phyloP scores from a whole-genome alignment of 108 stramenopile genomes.

The Pelagomonas calceolata region DNA sequence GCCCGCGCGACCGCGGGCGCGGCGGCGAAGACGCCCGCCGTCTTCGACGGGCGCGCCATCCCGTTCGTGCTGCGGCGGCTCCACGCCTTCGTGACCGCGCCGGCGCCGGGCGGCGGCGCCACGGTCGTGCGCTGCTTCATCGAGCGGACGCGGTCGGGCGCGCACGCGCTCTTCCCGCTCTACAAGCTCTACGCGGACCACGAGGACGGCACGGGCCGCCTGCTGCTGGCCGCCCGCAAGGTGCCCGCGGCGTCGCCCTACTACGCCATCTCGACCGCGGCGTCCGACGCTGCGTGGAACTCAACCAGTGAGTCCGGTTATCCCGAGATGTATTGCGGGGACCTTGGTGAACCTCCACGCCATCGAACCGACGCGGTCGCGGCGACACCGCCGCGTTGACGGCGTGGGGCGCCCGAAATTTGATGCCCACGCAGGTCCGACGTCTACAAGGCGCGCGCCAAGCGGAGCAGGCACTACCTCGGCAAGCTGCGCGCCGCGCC shows the following conservation, averaged over 20 bases:
- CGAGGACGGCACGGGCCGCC: constrained; percentile 45
- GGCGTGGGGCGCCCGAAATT: no score
- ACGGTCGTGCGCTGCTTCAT: constrained; percentile 36
- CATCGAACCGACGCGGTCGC: no score
- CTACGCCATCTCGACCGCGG: constrained; percentile 27
- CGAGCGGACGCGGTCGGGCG: constrained; percentile 25
- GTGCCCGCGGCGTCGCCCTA: constrained; percentile 22
- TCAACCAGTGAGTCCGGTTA: no score
- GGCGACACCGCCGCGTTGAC: no score
- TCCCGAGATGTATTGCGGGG: no score
- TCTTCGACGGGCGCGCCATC: constrained; percentile 8
- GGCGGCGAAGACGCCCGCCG: not conserved
- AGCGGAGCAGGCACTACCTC: constrained; percentile 27
- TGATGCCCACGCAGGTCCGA: no score
- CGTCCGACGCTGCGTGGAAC: no score
- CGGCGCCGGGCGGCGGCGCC: constrained; percentile 12
- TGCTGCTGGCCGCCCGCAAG: constrained; percentile 32
- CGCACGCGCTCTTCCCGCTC: constrained; percentile 30
- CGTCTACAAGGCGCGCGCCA: constrained; percentile 25
- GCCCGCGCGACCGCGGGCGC: no score
- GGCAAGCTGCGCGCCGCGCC: constrained; percentile 39
- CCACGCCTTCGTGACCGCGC: constrained; percentile 2
- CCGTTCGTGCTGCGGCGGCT: constrained; percentile 10
- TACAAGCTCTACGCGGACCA: constrained; percentile 40
- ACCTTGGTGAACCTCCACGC: no score